A percentile compares a stretch with the other conserved stretches of the same genome.
phyloP scores from a whole-genome alignment of 805 yeast species.

The Sugiyamaella americana region DNA sequence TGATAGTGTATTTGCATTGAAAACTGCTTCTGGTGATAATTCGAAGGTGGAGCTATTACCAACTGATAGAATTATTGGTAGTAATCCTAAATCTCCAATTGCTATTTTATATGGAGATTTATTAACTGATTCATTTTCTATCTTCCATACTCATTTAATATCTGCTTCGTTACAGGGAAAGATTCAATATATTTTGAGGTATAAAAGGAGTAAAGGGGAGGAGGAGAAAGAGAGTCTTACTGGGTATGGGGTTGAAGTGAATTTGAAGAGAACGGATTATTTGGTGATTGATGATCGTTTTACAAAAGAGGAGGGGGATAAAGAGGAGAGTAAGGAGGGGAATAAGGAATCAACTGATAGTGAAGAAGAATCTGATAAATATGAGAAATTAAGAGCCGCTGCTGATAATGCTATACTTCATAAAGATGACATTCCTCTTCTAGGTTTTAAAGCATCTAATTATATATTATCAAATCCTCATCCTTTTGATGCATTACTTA shows the following conservation, averaged over 20 bases:
- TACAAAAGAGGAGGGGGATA: not conserved
- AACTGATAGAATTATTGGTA: conserved; percentile 64
- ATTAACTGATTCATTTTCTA: conserved; percentile 41
- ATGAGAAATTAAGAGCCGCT: conserved; percentile 21
- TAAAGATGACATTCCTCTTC: conserved; percentile 23
- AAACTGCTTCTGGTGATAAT: conserved; percentile 37
- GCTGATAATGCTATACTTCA: conserved; percentile 21
- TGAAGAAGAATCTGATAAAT: conserved; percentile 6
- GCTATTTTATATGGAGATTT: conserved; percentile 65
- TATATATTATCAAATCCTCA: conserved; percentile 32
- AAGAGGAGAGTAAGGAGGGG: conserved; percentile 1
- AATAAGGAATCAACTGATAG: conserved; percentile 10
- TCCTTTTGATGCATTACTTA: conserved; percentile 36
- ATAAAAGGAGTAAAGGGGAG: conserved; percentile 38
- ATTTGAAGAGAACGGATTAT: conserved; percentile 61
- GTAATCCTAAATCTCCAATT: conserved; percentile 41
- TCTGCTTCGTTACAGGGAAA: conserved; percentile 59
- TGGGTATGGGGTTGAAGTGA: conserved; percentile 65
- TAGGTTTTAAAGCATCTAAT: conserved; percentile 29
- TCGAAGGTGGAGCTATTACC: conserved; percentile 32
- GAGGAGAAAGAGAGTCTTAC: conserved; percentile 19
- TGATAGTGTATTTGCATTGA: conserved; percentile 74
- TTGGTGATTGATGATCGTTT: conserved; percentile 45
- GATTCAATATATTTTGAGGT: conserved; percentile 69
- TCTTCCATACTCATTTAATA: conserved; percentile 53